Conservation (phyloP, 345 rosid species). For the Diplotaxis tenuifolia region DNA sequence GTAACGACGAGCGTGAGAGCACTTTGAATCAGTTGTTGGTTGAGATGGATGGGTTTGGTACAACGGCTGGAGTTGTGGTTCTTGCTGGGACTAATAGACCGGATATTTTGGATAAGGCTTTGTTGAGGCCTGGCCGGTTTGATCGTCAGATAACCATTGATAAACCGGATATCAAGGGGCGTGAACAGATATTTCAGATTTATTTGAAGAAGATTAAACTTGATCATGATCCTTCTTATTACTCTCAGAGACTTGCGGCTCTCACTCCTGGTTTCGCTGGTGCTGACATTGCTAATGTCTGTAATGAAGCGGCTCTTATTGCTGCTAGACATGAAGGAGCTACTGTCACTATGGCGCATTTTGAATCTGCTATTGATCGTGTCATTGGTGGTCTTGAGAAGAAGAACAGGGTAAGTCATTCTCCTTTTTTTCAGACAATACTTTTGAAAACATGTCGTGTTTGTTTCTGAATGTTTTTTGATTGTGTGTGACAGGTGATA, state of each 20-base stretch:
- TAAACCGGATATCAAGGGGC: constrained; percentile 6
- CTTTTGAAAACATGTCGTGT: not conserved
- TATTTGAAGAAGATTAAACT: constrained; percentile 83
- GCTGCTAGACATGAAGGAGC: constrained; percentile 67
- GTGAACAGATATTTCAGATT: constrained; percentile 36
- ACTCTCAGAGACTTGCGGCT: constrained; percentile 87
- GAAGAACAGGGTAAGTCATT: constrained; percentile 68
- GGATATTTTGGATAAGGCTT: not conserved
- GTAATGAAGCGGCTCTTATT: constrained; percentile 93
- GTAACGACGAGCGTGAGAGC: constrained; percentile 94
- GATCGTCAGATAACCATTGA: constrained; percentile 4
- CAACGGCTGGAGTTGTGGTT: constrained; percentile 35
- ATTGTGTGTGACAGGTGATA: constrained; percentile 57
- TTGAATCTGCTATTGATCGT: constrained; percentile 93
- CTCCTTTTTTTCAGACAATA: not conserved
- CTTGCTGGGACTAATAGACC: not conserved
- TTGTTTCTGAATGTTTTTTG: not conserved
- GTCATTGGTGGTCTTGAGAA: constrained; percentile 98
- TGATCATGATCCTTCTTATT: constrained; percentile 63
- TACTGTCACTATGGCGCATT: constrained; percentile 69
- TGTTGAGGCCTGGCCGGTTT: not conserved
- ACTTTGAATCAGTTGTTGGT: constrained; percentile 87
- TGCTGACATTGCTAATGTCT: constrained; percentile 93
- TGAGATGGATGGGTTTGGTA: constrained; percentile 98
- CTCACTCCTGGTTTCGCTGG: constrained; percentile 99